Percentiles rank a stretch among this genome's conserved stretches.
These are phyloP conservation scores for Cryphonectria naterciae DNA, from an alignment of 2,329 filamentous ascomycete genomes.

Conservation along the genomic window DNA sequence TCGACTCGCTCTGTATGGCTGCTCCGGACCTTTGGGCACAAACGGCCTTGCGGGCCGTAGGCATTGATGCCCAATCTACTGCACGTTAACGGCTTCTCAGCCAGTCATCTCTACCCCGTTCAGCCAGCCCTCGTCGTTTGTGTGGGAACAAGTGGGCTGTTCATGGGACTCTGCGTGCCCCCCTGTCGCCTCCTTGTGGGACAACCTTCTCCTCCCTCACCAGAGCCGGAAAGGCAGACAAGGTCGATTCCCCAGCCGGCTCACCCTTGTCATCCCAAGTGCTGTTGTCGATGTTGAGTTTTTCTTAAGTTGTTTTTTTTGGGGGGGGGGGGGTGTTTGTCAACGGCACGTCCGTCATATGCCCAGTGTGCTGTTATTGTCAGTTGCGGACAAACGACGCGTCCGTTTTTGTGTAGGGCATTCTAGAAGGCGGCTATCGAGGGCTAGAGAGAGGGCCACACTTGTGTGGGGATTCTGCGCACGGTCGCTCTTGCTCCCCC, in stretches of 20 bases:
- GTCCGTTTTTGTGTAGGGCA: slow-evolving; percentile 13
- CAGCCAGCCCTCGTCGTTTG: slow-evolving; percentile 9
- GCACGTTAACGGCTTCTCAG: slow-evolving; percentile 33
- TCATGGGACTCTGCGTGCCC: slow-evolving; percentile 10
- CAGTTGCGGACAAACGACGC: background rate
- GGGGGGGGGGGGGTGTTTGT: background rate
- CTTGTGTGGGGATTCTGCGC: slow-evolving; percentile 11
- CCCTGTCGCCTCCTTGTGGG: slow-evolving; percentile 15
- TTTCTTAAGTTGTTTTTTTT: background rate
- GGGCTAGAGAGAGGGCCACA: slow-evolving; percentile 1
- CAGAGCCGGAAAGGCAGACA: background rate
- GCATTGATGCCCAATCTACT: slow-evolving; percentile 40
- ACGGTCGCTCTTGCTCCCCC: slow-evolving; percentile 21
- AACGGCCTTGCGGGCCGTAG: slow-evolving; percentile 33
- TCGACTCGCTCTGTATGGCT: slow-evolving; percentile 9
- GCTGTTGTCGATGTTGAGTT: background rate
- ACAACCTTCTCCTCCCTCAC: background rate
- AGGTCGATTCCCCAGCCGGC: background rate
- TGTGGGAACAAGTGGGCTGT: slow-evolving; percentile 17
- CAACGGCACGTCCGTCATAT: background rate
- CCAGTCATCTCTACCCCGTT: slow-evolving; percentile 33
- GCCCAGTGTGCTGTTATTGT: background rate
- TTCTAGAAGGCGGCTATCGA: slow-evolving; percentile 29
- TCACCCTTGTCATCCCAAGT: background rate
- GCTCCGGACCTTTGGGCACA: slow-evolving; percentile 37